Evolutionary conservation across 2,329 filamentous ascomycete genomes (phyloP), one percentile per base, ranked within the genome.

Genomic region (Botrytis aclada): DNA sequence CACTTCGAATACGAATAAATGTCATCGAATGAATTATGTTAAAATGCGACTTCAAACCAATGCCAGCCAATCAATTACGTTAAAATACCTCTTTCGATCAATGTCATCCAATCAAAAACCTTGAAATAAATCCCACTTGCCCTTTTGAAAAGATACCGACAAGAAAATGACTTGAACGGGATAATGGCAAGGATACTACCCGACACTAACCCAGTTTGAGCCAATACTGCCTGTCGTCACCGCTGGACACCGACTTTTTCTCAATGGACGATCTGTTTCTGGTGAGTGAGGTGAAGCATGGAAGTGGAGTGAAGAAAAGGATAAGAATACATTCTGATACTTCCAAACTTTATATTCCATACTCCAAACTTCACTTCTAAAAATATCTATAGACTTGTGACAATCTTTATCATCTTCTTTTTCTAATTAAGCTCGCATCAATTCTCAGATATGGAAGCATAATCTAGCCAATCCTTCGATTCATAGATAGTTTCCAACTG

Each of bases 371-470:
- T 66, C 45, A 37, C 45, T 39, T 51, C 29, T 34, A 9, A 54
- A 51, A 29, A 29, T 56, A 29, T 56, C 16, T 16, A 18, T 37
- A 8, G 51, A n/a, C 43, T 66, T 37, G 32, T 25, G 32, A n/a
- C 63, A 51, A 29, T 51, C 45, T 39, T 29, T 20, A 29, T 3
- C 45, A 37, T 18, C 63, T 20, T 51, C 63, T 37, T 51, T 51
- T 18, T 20, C 32, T 22, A 10, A 20, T 37, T n/a, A n/a, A 25
- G 43, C 22, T n/a, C 18, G 22, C 22, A 25, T 56, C n/a, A 9
- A 22, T 39, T 39, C 32, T 66, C 45, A 47, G 61, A 58, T 16
- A 71, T 71, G 70, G 34, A 71, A 34, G 37, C 51, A 51, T 70
- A 62, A 45, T 16, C 41, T 39, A 8, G 41, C 37, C 43, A 22